phyloP scores from a whole-genome alignment of 257 asterid genomes.

The Penstemon barbatus region DNA sequence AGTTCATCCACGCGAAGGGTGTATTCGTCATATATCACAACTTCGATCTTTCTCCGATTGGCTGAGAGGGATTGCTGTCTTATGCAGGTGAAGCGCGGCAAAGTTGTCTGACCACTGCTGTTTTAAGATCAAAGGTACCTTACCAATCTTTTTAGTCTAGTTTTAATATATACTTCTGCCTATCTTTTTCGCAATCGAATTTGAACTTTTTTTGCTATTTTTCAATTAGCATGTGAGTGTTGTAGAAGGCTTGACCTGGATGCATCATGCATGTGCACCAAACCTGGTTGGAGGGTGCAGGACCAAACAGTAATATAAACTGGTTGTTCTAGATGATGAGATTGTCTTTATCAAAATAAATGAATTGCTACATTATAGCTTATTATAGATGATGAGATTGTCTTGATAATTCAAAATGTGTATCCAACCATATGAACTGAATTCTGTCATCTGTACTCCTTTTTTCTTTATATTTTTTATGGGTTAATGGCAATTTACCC shows the following conservation, averaged over 20 bases:
- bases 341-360: slow-evolving; percentile 9
- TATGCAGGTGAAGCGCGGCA: slow-evolving; percentile 60
- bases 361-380: slow-evolving; percentile 21
- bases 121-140: slow-evolving; percentile 68
- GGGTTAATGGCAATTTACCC: too few relatives aligned
- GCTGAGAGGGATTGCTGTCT: background rate
- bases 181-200: too few relatives aligned
- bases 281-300: slow-evolving; percentile 77
- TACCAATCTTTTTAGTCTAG: slow-evolving; percentile 3
- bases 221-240: slow-evolving; percentile 57
- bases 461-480: too few relatives aligned
- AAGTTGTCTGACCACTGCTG: slow-evolving; percentile 56
- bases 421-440: too few relatives aligned
- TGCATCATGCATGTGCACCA: slow-evolving; percentile 75
- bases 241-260: slow-evolving; percentile 74
- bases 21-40: too few relatives aligned
- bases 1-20: too few relatives aligned
- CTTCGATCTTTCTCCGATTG: too few relatives aligned
- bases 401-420: too few relatives aligned
- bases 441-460: too few relatives aligned
- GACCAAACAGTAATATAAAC: slow-evolving; percentile 35
- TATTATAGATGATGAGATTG: background rate
- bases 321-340: slow-evolving; percentile 52
- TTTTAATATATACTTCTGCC: background rate
- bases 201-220: background rate